Conservation (phyloP, 2,329 filamentous ascomycete genomes). For the Trichoderma cornu-damae region DNA sequence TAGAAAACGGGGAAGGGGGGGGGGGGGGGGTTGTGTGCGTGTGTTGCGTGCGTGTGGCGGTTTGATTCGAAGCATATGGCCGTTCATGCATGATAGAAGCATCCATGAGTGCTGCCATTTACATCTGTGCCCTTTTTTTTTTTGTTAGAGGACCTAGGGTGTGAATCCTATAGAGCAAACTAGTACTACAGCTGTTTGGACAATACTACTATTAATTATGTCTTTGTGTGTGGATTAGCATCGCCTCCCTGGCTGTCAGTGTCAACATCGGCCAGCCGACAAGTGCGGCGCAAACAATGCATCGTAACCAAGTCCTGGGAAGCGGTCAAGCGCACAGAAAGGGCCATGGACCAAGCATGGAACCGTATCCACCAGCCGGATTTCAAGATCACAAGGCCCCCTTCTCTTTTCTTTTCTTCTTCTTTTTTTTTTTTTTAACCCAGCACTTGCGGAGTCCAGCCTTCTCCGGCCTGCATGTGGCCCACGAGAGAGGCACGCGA, state of each 20-base stretch:
- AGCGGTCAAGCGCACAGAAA: neutral
- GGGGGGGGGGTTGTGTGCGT: no score
- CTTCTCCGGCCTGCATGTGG: neutral
- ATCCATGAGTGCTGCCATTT: slow-evolving; percentile 12
- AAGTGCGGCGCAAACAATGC: neutral
- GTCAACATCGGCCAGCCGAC: neutral
- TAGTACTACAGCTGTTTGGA: slow-evolving; percentile 18
- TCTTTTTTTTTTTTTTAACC: no score
- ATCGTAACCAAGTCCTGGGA: neutral
- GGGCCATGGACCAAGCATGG: neutral
- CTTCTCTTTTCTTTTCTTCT: neutral
- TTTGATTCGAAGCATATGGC: slow-evolving; percentile 11
- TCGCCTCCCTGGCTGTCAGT: neutral
- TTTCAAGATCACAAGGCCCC: neutral
- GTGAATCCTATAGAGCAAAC: slow-evolving; percentile 17
- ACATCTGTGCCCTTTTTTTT: slow-evolving; percentile 9
- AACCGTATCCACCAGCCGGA: neutral
- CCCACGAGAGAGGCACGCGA: slow-evolving; percentile 3
- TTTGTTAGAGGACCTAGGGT: slow-evolving; percentile 12
- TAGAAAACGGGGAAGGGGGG: neutral
- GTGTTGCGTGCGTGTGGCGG: neutral
- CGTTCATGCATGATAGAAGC: slow-evolving; percentile 12
- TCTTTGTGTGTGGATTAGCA: neutral
- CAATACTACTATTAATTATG: slow-evolving; percentile 19
- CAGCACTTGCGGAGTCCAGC: neutral